phyloP scores from a whole-genome alignment of 257 asterid species.

The Solanum raphanifolium region DNA sequence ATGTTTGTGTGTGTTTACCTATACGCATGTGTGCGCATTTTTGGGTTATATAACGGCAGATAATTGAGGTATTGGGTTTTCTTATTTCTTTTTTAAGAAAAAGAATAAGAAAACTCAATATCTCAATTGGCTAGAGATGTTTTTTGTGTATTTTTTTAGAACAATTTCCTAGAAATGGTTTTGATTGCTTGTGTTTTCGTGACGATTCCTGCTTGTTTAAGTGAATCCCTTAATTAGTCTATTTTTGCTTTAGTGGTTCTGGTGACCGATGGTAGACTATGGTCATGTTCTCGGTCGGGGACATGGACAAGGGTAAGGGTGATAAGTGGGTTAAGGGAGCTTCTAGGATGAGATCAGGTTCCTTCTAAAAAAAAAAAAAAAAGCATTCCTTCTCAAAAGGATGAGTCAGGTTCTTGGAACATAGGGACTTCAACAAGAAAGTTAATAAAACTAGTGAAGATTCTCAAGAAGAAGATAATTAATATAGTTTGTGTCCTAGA shows the following conservation, averaged over 20 bases:
- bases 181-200: background rate
- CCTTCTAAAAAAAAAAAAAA: background rate
- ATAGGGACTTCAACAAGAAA: background rate
- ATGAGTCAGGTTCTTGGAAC: background rate
- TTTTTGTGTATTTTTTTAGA: background rate
- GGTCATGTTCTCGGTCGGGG: background rate
- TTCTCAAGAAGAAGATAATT: background rate
- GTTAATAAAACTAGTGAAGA: background rate
- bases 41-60: background rate
- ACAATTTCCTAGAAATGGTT: background rate
- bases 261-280: background rate
- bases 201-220: background rate
- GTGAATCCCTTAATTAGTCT: background rate
- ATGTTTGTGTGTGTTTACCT: background rate
- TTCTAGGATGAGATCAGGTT: background rate
- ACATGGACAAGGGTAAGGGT: background rate
- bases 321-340: background rate
- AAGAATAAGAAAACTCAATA: background rate
- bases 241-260: background rate
- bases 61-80: background rate
- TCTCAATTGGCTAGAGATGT: background rate
- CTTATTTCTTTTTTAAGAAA: background rate
- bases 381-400: background rate
- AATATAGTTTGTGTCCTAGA: background rate
- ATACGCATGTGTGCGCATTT: background rate